Conservation (phyloP, 495 filamentous ascomycete genomes). For the Aspergillus sparsus region DNA sequence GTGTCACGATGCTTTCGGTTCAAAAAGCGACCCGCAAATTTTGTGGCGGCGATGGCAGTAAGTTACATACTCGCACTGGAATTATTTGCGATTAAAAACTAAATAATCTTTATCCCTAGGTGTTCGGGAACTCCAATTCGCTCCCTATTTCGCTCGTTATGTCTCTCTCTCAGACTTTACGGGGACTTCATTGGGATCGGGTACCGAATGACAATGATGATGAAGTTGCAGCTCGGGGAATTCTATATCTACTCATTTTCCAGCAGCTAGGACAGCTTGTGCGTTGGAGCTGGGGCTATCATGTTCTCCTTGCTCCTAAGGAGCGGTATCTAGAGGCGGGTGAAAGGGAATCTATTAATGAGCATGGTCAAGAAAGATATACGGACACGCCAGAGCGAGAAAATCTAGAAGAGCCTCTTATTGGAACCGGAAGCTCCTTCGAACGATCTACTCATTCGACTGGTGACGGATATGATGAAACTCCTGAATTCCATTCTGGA, state of each 20-base stretch:
- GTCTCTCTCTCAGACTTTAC: slow-evolving; percentile 86
- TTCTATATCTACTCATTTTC: slow-evolving; percentile 94
- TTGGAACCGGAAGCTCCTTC: slow-evolving; percentile 35
- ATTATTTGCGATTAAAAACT: slow-evolving; percentile 4
- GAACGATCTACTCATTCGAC: slow-evolving; percentile 26
- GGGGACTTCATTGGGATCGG: slow-evolving; percentile 89
- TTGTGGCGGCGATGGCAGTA: slow-evolving; percentile 94
- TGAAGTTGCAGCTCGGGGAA: slow-evolving; percentile 90
- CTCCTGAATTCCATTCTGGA: slow-evolving; percentile 40
- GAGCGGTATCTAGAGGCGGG: slow-evolving; percentile 61
- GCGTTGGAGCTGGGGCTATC: slow-evolving; percentile 97
- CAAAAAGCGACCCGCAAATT: slow-evolving; percentile 81
- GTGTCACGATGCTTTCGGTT: slow-evolving; percentile 77
- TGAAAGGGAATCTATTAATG: slow-evolving; percentile 55
- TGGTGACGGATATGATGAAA: slow-evolving; percentile 18
- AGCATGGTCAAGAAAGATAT: slow-evolving; percentile 67
- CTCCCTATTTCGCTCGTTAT: slow-evolving; percentile 95
- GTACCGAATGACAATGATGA: slow-evolving; percentile 91
- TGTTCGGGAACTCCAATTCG: slow-evolving; percentile 98
- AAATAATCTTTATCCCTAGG: slow-evolving; percentile 43
- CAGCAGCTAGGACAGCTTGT: slow-evolving; percentile 95
- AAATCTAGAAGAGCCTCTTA: slow-evolving; percentile 46
- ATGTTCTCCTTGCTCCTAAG: slow-evolving; percentile 81
- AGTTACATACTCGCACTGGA: slow-evolving; percentile 22
- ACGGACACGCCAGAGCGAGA: slow-evolving; percentile 57